Evolutionary conservation across 805 yeast genomes (phyloP).

Genomic region (Yarrowia sp.): DNA sequence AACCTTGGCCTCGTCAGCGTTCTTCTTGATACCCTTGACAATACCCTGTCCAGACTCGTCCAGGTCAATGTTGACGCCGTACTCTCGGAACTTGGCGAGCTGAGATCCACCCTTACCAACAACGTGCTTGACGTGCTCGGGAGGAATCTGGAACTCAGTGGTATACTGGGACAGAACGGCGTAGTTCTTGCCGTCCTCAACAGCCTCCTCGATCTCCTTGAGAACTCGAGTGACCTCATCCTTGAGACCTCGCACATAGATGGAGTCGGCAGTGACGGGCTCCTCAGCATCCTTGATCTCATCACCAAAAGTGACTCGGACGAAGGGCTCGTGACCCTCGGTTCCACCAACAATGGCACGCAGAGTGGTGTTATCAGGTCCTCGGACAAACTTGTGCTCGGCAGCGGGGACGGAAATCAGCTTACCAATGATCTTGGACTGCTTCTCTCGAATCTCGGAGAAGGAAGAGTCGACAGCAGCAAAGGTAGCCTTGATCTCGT

Average conservation of each 20-base stretch:
- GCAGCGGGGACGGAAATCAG: slow-evolving; percentile 50
- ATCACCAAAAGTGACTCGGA: slow-evolving; percentile 35
- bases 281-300: slow-evolving; percentile 38
- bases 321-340: slow-evolving; percentile 43
- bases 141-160: slow-evolving; percentile 58
- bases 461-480: slow-evolving; percentile 50
- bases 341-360: slow-evolving; percentile 41
- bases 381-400: slow-evolving; percentile 58
- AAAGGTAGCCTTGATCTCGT: slow-evolving; percentile 56
- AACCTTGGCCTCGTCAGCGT: slow-evolving; percentile 67
- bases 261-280: slow-evolving; percentile 45
- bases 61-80: slow-evolving; percentile 72
- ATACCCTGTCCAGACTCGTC: slow-evolving; percentile 55
- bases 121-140: slow-evolving; percentile 65
- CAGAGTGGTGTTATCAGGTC: slow-evolving; percentile 60
- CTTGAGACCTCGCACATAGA: slow-evolving; percentile 68
- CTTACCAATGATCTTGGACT: slow-evolving; percentile 50
- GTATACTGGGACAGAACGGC: slow-evolving; percentile 47
- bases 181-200: slow-evolving; percentile 54
- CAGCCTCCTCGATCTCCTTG: slow-evolving; percentile 50
- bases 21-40: slow-evolving; percentile 73
- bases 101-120: slow-evolving; percentile 88
- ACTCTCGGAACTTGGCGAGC: slow-evolving; percentile 63
- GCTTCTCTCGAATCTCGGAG: slow-evolving; percentile 55
- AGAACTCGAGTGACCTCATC: slow-evolving; percentile 55